Conservation (phyloP, 2,329 filamentous ascomycete species). For the Pseudogymnoascus sp. region DNA sequence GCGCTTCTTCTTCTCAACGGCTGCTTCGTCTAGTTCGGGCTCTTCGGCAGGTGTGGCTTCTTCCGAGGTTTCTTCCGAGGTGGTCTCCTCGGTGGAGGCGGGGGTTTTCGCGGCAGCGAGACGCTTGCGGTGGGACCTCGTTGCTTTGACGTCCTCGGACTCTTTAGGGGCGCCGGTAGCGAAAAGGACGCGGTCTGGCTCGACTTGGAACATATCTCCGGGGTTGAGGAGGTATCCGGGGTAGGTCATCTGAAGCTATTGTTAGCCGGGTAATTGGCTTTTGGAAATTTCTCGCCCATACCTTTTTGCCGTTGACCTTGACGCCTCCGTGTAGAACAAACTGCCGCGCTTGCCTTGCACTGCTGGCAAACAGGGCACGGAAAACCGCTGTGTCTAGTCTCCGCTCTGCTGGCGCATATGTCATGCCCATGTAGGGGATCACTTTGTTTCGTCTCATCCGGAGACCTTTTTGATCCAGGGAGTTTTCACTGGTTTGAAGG, state of each 20-base stretch:
- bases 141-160: conserved; percentile 15
- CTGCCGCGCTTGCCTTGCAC: conserved; percentile 82
- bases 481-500: conserved; percentile 8
- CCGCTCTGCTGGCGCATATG: conserved; percentile 82
- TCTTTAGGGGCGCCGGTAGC: conserved; percentile 72
- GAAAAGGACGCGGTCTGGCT: conserved; percentile 77
- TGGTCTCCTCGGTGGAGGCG: conserved; percentile 19
- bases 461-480: conserved; percentile 13
- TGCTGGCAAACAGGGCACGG: conserved; percentile 87
- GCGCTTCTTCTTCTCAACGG: conserved; percentile 30
- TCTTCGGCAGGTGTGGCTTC: conserved; percentile 7
- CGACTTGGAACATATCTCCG: conserved; percentile 96
- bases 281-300: conserved; percentile 30
- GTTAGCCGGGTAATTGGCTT: conserved; percentile 11
- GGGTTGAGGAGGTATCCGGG: conserved; percentile 93
- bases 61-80: conserved; percentile 13
- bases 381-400: conserved; percentile 92
- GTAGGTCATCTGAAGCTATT: conserved; percentile 65
- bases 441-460: conserved; percentile 26
- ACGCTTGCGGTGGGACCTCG: conserved; percentile 13
- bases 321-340: conserved; percentile 90
- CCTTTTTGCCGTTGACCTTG: conserved; percentile 94
- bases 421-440: conserved; percentile 77
- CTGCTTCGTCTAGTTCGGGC: conserved; percentile 24
- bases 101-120: conserved; percentile 12